Percentiles rank a stretch among this genome's conserved stretches.
These are phyloP conservation scores for Nowakowskiella sp. DNA, from an alignment of 192 early-diverging fungal genomes.

Conservation along the genomic window DNA sequence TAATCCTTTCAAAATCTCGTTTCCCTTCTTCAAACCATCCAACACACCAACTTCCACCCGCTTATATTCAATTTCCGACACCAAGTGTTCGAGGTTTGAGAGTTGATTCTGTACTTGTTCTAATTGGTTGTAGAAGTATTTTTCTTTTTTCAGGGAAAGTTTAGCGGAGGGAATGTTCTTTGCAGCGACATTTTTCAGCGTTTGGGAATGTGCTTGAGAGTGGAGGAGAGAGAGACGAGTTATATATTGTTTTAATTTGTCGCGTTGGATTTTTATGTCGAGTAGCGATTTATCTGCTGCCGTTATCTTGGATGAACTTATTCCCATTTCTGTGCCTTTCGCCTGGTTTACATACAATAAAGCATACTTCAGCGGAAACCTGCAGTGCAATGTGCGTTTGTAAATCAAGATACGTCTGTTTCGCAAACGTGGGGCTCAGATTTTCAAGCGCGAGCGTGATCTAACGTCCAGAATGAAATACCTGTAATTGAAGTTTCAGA, in stretches of 20 bases:
- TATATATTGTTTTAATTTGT: constrained; percentile 80
- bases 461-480: no score
- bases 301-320: constrained; percentile 63
- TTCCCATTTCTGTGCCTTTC: no score
- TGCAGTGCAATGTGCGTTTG: no score
- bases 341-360: no score
- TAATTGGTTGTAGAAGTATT: constrained; percentile 87
- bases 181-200: constrained; percentile 68
- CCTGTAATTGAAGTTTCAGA: no score
- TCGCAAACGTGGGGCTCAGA: no score
- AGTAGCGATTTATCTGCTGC: constrained; percentile 88
- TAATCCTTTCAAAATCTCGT: constrained; percentile 73
- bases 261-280: constrained; percentile 92
- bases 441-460: no score
- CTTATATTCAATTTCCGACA: constrained; percentile 83
- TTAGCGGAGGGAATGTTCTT: constrained; percentile 75
- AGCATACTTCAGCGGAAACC: no score
- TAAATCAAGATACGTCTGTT: no score
- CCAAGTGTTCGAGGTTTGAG: constrained; percentile 81
- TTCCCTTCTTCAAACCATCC: constrained; percentile 75
- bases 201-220: constrained; percentile 52
- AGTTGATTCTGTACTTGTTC: constrained; percentile 80
- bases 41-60: constrained; percentile 86
- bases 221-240: neutral
- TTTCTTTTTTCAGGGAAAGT: constrained; percentile 89